phyloP scores from a whole-genome alignment of 805 yeast species.

The Wickerhamiella dianesei region DNA sequence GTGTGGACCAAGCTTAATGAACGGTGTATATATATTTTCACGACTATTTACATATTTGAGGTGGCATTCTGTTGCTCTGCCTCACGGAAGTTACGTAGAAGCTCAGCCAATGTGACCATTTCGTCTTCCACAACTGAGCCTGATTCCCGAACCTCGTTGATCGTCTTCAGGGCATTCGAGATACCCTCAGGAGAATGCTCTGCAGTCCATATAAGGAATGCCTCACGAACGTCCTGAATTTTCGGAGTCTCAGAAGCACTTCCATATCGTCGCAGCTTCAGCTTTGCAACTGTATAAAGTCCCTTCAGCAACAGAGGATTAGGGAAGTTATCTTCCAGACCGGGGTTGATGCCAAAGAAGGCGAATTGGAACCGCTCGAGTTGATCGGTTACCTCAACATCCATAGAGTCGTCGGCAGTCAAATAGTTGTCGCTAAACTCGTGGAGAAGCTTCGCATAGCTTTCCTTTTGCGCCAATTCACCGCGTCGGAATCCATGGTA shows the following conservation, averaged over 20 bases:
- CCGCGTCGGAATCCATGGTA: conserved; percentile 56
- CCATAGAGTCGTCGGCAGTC: conserved; percentile 39
- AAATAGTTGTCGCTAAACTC: conserved; percentile 50
- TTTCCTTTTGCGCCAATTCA: conserved; percentile 26
- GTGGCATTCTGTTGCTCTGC: neutral
- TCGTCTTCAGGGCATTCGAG: conserved; percentile 29
- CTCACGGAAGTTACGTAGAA: conserved; percentile 13
- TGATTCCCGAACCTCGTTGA: conserved; percentile 35
- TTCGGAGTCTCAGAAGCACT: conserved; percentile 20
- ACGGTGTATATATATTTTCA: neutral
- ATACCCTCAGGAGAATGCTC: conserved; percentile 32
- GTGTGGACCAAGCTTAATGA: neutral
- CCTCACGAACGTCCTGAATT: conserved; percentile 30
- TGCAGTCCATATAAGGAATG: conserved; percentile 35
- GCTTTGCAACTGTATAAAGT: conserved; percentile 49
- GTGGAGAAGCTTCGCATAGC: conserved; percentile 36
- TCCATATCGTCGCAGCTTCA: conserved; percentile 45
- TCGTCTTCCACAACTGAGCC: conserved; percentile 19
- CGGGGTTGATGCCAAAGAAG: conserved; percentile 70
- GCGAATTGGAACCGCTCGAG: conserved; percentile 71
- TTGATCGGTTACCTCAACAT: conserved; percentile 48
- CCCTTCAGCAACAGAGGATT: conserved; percentile 54
- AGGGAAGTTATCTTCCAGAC: conserved; percentile 43
- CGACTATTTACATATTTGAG: neutral
- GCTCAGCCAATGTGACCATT: conserved; percentile 19